Percentiles rank a stretch among this genome's conserved stretches.
Evolutionary conservation across 2,329 filamentous ascomycete genomes (phyloP).

Genomic region (Triangularia verruculosa): DNA sequence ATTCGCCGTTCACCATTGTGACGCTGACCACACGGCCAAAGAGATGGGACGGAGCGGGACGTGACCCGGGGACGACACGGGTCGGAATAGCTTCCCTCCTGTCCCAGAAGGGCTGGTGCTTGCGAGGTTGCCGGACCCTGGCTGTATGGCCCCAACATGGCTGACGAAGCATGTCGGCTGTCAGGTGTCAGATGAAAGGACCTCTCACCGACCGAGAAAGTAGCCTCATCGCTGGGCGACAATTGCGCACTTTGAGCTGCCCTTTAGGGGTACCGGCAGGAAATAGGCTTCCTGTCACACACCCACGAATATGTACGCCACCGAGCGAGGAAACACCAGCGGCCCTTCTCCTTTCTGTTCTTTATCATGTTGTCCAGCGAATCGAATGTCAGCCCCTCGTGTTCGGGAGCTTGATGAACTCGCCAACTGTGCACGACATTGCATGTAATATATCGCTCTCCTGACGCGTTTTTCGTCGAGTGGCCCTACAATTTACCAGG

Average conservation of each 20-base stretch:
- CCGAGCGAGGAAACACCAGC: slow-evolving; percentile 21
- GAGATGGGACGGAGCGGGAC: not conserved
- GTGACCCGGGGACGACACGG: not conserved
- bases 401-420: slow-evolving; percentile 4
- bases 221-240: not conserved
- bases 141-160: not conserved
- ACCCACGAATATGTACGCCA: slow-evolving; percentile 22
- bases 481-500: not conserved
- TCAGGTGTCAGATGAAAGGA: not conserved
- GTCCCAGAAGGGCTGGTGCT: not conserved
- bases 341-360: not conserved
- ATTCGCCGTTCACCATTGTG: not conserved
- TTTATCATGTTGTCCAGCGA: slow-evolving; percentile 4
- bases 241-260: not conserved
- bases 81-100: not conserved
- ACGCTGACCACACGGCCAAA: not conserved
- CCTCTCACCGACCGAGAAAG: not conserved
- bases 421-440: slow-evolving; percentile 8
- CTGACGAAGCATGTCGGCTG: not conserved
- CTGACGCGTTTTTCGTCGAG: not conserved
- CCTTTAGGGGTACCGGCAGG: slow-evolving; percentile 19
- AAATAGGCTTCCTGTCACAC: slow-evolving; percentile 17
- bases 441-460: slow-evolving; percentile 10
- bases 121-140: not conserved
- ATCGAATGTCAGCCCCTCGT: slow-evolving; percentile 2